Conservation (phyloP, 78 protist species). For the Dictyostelium firmibasis region DNA sequence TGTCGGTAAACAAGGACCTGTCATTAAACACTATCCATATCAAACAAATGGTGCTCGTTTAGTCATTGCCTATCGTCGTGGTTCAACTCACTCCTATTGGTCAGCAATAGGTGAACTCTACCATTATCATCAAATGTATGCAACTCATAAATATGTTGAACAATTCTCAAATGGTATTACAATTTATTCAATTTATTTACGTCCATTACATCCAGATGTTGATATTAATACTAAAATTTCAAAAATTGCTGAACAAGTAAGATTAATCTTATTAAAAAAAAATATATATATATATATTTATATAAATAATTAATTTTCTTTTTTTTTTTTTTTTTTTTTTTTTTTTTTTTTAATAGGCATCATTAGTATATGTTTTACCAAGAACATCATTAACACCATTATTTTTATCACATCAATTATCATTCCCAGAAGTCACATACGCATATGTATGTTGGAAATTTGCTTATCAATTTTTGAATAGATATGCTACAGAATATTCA, state of each 20-base stretch:
- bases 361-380: constrained; percentile 73
- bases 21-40: constrained; percentile 63
- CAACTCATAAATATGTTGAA: constrained; percentile 75
- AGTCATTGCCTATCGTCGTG: constrained; percentile 57
- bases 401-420: constrained; percentile 61
- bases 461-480: constrained; percentile 73
- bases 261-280: not conserved
- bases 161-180: constrained; percentile 72
- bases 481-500: constrained; percentile 49
- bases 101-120: constrained; percentile 58
- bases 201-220: constrained; percentile 68
- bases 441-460: constrained; percentile 79
- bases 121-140: constrained; percentile 68
- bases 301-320: not conserved
- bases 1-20: constrained; percentile 56
- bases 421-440: constrained; percentile 76
- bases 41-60: constrained; percentile 61
- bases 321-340: not conserved
- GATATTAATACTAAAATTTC: constrained; percentile 54
- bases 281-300: not conserved
- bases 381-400: constrained; percentile 66
- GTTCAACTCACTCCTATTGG: constrained; percentile 77
- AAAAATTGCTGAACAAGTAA: constrained; percentile 78
- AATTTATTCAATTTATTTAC: constrained; percentile 47
- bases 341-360: constrained; percentile 2